phyloP scores from a whole-genome alignment of 2,329 filamentous ascomycete species.

The Pseudopyricularia javanii region DNA sequence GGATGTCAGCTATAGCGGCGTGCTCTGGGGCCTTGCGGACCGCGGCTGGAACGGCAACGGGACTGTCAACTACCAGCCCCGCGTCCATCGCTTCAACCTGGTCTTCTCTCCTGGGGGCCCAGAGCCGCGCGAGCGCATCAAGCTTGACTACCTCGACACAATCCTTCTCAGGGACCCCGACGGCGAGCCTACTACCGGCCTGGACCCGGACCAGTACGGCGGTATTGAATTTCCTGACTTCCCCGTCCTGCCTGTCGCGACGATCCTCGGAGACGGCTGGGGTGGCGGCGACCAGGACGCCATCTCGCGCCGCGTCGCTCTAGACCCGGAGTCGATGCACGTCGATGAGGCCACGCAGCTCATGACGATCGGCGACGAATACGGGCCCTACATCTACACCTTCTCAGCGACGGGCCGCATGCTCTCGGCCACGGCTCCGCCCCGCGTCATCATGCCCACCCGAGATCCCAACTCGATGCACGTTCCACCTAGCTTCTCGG shows the following conservation, averaged over 20 bases:
- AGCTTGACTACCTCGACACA: slow-evolving; percentile 50
- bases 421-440: slow-evolving; percentile 50
- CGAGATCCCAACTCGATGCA: slow-evolving; percentile 13
- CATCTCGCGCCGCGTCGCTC: slow-evolving; percentile 31
- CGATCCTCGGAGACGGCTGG: slow-evolving; percentile 56
- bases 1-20: slow-evolving; percentile 43
- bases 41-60: slow-evolving; percentile 65
- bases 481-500: slow-evolving; percentile 36
- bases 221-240: slow-evolving; percentile 43
- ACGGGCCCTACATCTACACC: slow-evolving; percentile 58
- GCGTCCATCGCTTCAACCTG: slow-evolving; percentile 56
- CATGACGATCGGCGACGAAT: slow-evolving; percentile 62
- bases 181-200: slow-evolving; percentile 48
- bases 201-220: slow-evolving; percentile 46
- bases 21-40: slow-evolving; percentile 52
- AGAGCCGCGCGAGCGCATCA: slow-evolving; percentile 31
- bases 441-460: slow-evolving; percentile 49
- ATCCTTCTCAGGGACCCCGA: slow-evolving; percentile 52
- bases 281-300: slow-evolving; percentile 36
- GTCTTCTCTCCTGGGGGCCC: slow-evolving; percentile 42
- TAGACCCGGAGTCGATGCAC: slow-evolving; percentile 57
- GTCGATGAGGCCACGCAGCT: slow-evolving; percentile 40
- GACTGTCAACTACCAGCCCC: slow-evolving; percentile 54
- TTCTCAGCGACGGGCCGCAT: slow-evolving; percentile 47
- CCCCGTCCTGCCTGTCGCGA: slow-evolving; percentile 48